phyloP scores from a whole-genome alignment of 2,329 filamentous ascomycete species.

The Diaporthe batatas region DNA sequence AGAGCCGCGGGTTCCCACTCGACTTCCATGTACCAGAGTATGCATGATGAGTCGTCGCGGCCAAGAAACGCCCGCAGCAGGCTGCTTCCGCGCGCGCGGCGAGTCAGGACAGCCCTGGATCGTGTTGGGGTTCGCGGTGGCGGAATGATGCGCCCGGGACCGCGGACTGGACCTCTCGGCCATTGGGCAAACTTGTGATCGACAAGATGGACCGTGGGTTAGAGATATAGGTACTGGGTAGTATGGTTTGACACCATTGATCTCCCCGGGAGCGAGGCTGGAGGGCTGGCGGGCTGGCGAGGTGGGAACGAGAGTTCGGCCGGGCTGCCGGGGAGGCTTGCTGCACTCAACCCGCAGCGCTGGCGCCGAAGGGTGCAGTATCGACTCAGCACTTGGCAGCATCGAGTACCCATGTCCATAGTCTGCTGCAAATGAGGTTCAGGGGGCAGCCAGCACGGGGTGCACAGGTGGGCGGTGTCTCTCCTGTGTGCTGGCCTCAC shows the following conservation, averaged over 20 bases:
- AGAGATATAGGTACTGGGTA: constrained; percentile 1
- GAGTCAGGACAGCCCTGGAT: too few species aligned
- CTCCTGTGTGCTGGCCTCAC: not conserved
- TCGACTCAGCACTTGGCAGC: not conserved
- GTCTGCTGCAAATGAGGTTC: too few species aligned
- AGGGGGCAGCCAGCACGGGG: not conserved
- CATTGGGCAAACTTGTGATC: not conserved
- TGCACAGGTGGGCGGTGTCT: too few species aligned
- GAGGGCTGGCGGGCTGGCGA: too few species aligned
- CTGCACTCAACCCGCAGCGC: not conserved
- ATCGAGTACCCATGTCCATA: too few species aligned
- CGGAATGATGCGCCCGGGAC: constrained; percentile 2
- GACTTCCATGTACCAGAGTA: too few species aligned
- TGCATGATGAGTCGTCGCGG: constrained; percentile 21
- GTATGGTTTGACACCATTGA: constrained; percentile 8
- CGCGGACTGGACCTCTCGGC: constrained; percentile 3
- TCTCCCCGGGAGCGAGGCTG: constrained; percentile 4
- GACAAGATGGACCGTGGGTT: constrained; percentile 20
- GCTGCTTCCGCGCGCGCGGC: constrained; percentile 16
- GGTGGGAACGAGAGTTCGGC: constrained; percentile 17
- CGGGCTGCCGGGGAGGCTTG: too few species aligned
- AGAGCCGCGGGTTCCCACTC: constrained; percentile 1
- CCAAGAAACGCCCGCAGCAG: constrained; percentile 5
- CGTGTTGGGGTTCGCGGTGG: not conserved
- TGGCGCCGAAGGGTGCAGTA: not conserved